Conservation (phyloP, 768 basidiomycete genomes). For the Tremella yokohamensis region DNA sequence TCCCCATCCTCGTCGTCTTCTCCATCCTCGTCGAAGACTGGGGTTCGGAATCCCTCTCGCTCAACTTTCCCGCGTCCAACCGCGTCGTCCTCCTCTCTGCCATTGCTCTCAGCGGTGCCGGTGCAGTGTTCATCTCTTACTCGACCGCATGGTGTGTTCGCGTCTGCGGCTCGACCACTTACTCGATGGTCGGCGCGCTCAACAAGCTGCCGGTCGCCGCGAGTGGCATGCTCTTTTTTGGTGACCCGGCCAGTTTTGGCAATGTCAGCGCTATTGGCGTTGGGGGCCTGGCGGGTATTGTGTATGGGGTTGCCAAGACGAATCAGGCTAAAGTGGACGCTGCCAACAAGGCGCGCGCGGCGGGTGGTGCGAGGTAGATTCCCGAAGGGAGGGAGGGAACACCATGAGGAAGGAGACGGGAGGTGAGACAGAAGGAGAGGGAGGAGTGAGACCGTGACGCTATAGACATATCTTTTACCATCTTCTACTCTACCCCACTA, state of each 20-base stretch:
- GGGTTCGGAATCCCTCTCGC: conserved; percentile 68
- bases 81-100: conserved; percentile 74
- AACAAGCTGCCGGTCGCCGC: conserved; percentile 82
- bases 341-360: conserved; percentile 46
- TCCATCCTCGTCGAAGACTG: conserved; percentile 86
- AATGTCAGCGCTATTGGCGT: conserved; percentile 81
- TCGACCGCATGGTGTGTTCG: conserved; percentile 98
- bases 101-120: conserved; percentile 92
- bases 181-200: conserved; percentile 55
- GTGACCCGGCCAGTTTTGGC: conserved; percentile 77
- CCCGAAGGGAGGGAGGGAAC: background rate
- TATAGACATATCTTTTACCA: no score
- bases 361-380: conserved; percentile 16
- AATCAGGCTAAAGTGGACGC: conserved; percentile 79
- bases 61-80: conserved; percentile 84
- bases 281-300: conserved; percentile 85
- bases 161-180: conserved; percentile 92
- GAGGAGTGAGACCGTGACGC: background rate
- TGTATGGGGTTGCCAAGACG: conserved; percentile 92
- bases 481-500: no score
- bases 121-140: conserved; percentile 94
- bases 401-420: background rate
- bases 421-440: background rate
- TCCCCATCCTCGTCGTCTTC: conserved; percentile 78
- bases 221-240: conserved; percentile 79